These are phyloP conservation scores for Spiromastix sp. DNA, from an alignment of 2,329 filamentous ascomycete genomes.

Conservation along the genomic window DNA sequence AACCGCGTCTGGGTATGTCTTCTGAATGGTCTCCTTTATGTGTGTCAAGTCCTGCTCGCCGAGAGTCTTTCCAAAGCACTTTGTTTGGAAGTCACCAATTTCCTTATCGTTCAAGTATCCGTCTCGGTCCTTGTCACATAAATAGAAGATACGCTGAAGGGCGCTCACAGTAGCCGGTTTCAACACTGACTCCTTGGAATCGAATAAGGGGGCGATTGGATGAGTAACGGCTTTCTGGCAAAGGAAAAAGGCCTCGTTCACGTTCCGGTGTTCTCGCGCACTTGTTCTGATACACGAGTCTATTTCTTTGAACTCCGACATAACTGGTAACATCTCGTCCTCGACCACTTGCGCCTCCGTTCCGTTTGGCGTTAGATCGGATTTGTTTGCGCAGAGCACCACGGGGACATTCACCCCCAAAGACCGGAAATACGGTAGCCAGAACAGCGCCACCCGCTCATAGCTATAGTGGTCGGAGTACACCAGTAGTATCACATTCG, in stretches of 20 bases:
- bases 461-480: conserved; percentile 99
- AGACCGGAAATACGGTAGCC: conserved; percentile 96
- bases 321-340: conserved; percentile 95
- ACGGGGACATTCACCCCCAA: conserved; percentile 98
- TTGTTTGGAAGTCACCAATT: conserved; percentile 80
- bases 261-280: conserved; percentile 81
- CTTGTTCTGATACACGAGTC: conserved; percentile 95
- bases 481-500: conserved; percentile 90
- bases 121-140: conserved; percentile 94
- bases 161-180: conserved; percentile 86
- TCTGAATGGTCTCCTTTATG: conserved; percentile 79
- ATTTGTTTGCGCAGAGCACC: conserved; percentile 93
- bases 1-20: conserved; percentile 52
- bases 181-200: conserved; percentile 80
- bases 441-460: conserved; percentile 91
- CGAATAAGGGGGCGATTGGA: conserved; percentile 90
- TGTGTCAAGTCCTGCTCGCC: conserved; percentile 73
- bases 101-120: conserved; percentile 83
- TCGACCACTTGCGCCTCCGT: conserved; percentile 77
- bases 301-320: conserved; percentile 98
- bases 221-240: conserved; percentile 98
- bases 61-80: conserved; percentile 83
- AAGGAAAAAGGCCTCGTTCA: conserved; percentile 93
- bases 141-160: conserved; percentile 81
- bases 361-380: conserved; percentile 68